Base-by-base conservation (phyloP, 495 filamentous ascomycete genomes). In the Xylaria flabelliformis region DNA sequence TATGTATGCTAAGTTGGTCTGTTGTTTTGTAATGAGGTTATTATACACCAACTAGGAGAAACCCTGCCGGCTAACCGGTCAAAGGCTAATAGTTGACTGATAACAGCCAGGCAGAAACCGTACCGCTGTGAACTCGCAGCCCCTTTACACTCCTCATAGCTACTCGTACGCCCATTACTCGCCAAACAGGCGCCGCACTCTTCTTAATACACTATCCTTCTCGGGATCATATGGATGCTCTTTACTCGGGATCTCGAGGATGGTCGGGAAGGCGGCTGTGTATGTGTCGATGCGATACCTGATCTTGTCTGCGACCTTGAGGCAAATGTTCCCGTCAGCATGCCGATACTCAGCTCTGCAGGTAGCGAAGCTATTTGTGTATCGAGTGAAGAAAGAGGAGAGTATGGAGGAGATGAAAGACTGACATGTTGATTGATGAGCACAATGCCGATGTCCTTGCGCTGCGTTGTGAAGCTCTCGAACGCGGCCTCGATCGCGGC, bases 161-260 rank as follows among this genome's bases (percentile, higher is more conserved):
- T 50, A 42, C 6, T 13, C 9, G 13, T 17, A 13, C 21, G 2
- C 13, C 12, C 29, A 63, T 34, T 90, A 97, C 82, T 98, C 95
- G 70, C 95, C 95, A 88, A 97, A 97, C 70, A 98, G 80, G 73
- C 94, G 90, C 77, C 92, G 88, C 67, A 98, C 97, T 76, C 96
- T 88, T 81, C 93, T 92, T 81, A 98, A 79, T 46, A 99, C 96
- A 79, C 94, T 98, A 82, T 99, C 96, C 85, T 99, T 99, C 84
- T 99, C 96, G 0, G 96, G 96, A 75, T 99, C 97, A 76, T 98
- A 99, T 9, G 96, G 96, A 77, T 99, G 96, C 79, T 99, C 96
- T 86, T 99, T 99, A 85, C 94, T 97, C 39, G 97, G 97, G 69
- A 98, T 98, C 83, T 99, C 97, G 71, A 99, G 90, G 64, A 94